Base-by-base conservation (phyloP, 306 rosid species). In the Trifolium repens region DNA sequence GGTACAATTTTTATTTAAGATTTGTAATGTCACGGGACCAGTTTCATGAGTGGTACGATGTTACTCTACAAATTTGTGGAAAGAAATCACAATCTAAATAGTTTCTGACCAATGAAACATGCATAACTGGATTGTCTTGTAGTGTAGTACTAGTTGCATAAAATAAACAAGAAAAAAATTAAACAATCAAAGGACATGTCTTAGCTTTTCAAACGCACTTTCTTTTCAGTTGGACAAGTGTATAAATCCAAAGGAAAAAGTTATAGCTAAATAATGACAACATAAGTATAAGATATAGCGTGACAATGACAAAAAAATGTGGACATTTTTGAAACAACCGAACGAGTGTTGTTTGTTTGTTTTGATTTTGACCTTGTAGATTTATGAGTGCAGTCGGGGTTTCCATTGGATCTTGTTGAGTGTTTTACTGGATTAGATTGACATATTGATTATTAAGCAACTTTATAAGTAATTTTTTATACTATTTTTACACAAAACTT, bases 241-340 rank as follows among this genome's bases (percentile, higher is more conserved):
- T 35, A 62, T 9, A 35, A 34, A 62, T 62, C 26, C 24, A n/a
- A 34, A 12, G 24, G 1, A n/a, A 62, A 62, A 62, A n/a, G 46
- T 15, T 34, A n/a, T 65, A 40, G 49, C 49, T 9, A 34, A 52
- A 50, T 9, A 71, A 53, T 71, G 75, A 71, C 64, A 16, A 53
- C 75, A 71, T 71, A 17, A 17, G 17, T 71, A n/a, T n/a, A 49
- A 53, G 4, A 26, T 27, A 61, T 6, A 69, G 1, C 55, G 8
- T 27, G 61, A 49, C 34, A 16, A 71, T 71, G 75, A 35, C 64
- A 19, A n/a, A 0, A 34, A 37, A 35, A 35, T 53, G 75, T 71
- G 52, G 50, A 71, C 75, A 71, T 7, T 67, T 42, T 67, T 42
- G 17, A 27, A 59, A 26, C 35, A 30, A 22, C 24, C 0, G 24